Base-by-base conservation (phyloP, 1,284 basidiomycete genomes). In the Sphaerobolus stellatus region DNA sequence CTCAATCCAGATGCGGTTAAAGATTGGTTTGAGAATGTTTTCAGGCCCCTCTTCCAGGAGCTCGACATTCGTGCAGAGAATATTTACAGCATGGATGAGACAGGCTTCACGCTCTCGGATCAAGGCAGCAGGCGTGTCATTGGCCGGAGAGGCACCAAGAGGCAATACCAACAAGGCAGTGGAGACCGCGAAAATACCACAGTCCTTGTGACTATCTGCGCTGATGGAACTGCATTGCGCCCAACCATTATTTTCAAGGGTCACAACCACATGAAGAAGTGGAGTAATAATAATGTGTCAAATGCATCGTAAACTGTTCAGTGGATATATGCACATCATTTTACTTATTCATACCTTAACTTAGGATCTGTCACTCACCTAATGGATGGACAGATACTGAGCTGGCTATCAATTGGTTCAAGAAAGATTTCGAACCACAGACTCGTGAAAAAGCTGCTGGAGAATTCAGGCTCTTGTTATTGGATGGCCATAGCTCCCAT, bases 401-500 rank as follows among this genome's bases (percentile, higher is more conserved):
- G 5, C 56, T 76, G 46, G 65, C 61, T 0, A 27, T 57, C 3
- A 43, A 61, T 16, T 76, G 68, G 68, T 50, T 75, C 20, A 46
- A 54, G 34, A 55, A 68, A 16, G 60, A 66, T 16, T 75, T 76
- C 59, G 67, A 74, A 38, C 27, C 56, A 1, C 38, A 64, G 43
- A 76, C 71, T 29, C 41, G 55, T 25, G 67, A 67, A 31, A 73
- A 74, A 56, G 70, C 70, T 9, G 51, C 27, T 20, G 68, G 69
- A 24, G 13, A 49, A 4, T 61, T 59, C 4, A 54, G 63, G 1
- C 59, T 71, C 24, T 63, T 76, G 3, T 38, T 75, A 6, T 54
- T 76, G 22, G 71, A 75, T 62, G 71, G 73, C 0, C 74, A 76
- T 56, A 68, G 62, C 47, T 76, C 73, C 1, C 74, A 78, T 56